A percentile compares a stretch with the other conserved stretches of the same genome.
Evolutionary conservation across 768 basidiomycete species (phyloP).

Genomic region (Russula griseocarnosa): DNA sequence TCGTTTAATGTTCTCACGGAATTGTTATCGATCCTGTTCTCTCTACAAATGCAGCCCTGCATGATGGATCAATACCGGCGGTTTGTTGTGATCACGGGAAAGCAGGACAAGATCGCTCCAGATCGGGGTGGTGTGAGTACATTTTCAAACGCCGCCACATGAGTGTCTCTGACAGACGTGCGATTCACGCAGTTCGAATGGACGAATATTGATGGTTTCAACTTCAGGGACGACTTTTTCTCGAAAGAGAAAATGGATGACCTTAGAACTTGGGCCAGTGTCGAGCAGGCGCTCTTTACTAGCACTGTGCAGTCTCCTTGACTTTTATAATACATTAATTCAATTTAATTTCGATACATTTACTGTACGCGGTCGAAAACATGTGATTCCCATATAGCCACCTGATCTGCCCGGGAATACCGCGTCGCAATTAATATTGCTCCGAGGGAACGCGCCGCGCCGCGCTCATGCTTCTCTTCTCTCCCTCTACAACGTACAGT

Average conservation of each 20-base stretch:
- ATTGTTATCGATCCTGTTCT: slow-evolving; percentile 33
- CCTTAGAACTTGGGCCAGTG: slow-evolving; percentile 12
- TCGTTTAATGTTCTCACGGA: slow-evolving; percentile 41
- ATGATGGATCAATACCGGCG: slow-evolving; percentile 61
- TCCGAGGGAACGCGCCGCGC: too few relatives aligned
- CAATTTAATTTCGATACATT: background rate
- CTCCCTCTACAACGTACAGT: too few relatives aligned
- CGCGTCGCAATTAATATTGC: background rate
- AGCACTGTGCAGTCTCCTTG: background rate
- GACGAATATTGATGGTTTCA: slow-evolving; percentile 42
- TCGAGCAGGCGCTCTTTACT: slow-evolving; percentile 16
- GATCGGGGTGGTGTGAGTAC: slow-evolving; percentile 48
- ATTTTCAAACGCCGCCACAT: background rate
- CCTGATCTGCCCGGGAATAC: background rate
- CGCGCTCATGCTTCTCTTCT: background rate
- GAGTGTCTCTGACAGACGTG: slow-evolving; percentile 14
- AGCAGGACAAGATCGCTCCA: slow-evolving; percentile 33
- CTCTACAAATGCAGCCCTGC: slow-evolving; percentile 58
- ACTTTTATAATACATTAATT: too few relatives aligned
- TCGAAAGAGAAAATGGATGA: slow-evolving; percentile 26
- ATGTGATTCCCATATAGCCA: slow-evolving; percentile 18
- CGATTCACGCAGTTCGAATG: slow-evolving; percentile 51
- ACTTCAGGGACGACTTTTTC: slow-evolving; percentile 59
- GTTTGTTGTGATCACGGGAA: slow-evolving; percentile 54
- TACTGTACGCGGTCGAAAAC: background rate